phyloP scores from a whole-genome alignment of 805 yeast genomes.

The Ogataea kodamae region DNA sequence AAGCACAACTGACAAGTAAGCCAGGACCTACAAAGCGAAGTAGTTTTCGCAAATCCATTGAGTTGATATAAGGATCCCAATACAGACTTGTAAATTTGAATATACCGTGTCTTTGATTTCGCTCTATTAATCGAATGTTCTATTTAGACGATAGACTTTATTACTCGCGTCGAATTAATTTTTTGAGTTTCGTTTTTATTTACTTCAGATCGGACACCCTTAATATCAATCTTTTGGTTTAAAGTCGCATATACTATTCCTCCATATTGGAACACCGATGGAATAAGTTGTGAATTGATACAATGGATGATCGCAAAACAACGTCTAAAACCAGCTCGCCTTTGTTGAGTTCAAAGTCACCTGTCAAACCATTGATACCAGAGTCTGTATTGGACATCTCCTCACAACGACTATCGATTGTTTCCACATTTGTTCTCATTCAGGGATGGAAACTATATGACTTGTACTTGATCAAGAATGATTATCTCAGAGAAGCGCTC shows the following conservation, averaged over 20 bases:
- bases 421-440: slow-evolving; percentile 66
- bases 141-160: no score
- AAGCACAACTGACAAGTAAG: slow-evolving; percentile 81
- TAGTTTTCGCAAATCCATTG: slow-evolving; percentile 43
- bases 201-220: no score
- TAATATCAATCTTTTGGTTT: no score
- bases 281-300: no score
- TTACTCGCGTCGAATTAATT: no score
- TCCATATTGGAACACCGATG: no score
- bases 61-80: no score
- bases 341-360: background rate
- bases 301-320: background rate
- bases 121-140: no score
- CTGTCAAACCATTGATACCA: slow-evolving; percentile 52
- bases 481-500: slow-evolving; percentile 23
- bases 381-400: slow-evolving; percentile 64
- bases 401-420: slow-evolving; percentile 66
- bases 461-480: slow-evolving; percentile 53
- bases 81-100: no score
- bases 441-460: slow-evolving; percentile 87
- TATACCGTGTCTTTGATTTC: no score
- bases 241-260: no score
- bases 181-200: no score
- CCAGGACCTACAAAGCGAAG: slow-evolving; percentile 82
- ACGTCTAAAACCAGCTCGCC: slow-evolving; percentile 1